These are phyloP conservation scores for Parietaria judaica DNA, from an alignment of 306 rosid genomes.

Conservation along the genomic window DNA sequence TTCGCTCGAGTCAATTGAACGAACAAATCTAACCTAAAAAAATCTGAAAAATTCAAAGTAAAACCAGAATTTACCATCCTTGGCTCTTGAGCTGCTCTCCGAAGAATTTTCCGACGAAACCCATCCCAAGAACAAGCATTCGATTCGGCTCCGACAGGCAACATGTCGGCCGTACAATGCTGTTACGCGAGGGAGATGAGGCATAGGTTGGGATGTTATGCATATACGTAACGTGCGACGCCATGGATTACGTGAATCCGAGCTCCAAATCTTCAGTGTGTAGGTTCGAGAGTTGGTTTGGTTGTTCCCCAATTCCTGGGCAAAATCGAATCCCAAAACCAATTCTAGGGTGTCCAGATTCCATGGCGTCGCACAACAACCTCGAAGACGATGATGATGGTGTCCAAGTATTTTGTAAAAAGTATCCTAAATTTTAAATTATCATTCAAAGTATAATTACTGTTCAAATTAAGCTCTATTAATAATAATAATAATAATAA, in stretches of 20 bases:
- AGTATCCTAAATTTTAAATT: no score
- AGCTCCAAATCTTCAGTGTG: no score
- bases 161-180: not conserved
- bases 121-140: conserved; percentile 65
- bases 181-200: not conserved
- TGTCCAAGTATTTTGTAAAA: no score
- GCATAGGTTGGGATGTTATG: not conserved
- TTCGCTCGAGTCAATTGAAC: not conserved
- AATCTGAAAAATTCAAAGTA: not conserved
- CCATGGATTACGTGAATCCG: not conserved
- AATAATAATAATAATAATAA: no score
- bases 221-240: not conserved
- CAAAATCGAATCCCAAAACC: no score
- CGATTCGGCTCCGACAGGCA: conserved; percentile 22
- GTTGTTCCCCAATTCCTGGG: no score
- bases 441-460: no score
- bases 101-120: conserved; percentile 61
- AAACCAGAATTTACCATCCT: conserved; percentile 42
- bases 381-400: no score
- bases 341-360: no score
- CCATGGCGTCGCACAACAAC: no score
- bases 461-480: no score
- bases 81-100: conserved; percentile 51
- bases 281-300: no score
- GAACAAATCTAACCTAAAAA: not conserved